Evolutionary conservation across 2,329 filamentous ascomycete species (phyloP).

Genomic region (Aurifilum marmelostoma): DNA sequence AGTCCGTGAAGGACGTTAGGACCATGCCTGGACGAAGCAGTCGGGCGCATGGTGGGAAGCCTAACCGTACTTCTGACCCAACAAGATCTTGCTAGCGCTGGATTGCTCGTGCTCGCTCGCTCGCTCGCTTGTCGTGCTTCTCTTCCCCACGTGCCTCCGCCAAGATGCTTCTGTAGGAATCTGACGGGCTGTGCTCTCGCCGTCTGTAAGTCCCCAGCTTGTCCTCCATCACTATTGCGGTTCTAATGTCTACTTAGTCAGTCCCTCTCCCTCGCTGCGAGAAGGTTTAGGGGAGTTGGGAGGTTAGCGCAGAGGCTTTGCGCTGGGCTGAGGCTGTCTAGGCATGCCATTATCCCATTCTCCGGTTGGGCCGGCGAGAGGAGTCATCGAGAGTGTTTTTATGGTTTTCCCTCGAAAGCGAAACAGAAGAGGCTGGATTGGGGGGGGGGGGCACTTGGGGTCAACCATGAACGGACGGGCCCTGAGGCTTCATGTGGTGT

Average conservation of each 20-base stretch:
- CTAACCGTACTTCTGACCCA: background rate
- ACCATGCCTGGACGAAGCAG: background rate
- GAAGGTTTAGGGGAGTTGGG: background rate
- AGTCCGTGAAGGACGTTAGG: background rate
- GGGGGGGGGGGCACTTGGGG: background rate
- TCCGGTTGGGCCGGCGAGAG: background rate
- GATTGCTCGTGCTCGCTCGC: background rate
- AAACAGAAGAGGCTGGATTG: background rate
- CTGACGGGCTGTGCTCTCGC: background rate
- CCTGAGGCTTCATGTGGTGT: background rate
- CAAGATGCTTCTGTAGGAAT: background rate
- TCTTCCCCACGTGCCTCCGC: background rate
- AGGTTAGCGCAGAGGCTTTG: conserved; percentile 2
- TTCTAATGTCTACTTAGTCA: background rate
- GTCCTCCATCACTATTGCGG: background rate
- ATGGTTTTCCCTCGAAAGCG: background rate
- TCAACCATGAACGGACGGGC: background rate
- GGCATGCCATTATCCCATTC: background rate
- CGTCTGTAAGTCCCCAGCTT: background rate
- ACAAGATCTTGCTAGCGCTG: background rate
- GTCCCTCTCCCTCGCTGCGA: background rate
- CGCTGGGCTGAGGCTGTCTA: background rate
- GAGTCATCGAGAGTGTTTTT: background rate
- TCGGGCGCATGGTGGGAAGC: background rate
- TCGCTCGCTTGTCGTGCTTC: background rate